Percentiles rank a stretch among this genome's conserved stretches.
Conservation (phyloP, 805 yeast species). For the Zygosaccharomyces bailii region DNA sequence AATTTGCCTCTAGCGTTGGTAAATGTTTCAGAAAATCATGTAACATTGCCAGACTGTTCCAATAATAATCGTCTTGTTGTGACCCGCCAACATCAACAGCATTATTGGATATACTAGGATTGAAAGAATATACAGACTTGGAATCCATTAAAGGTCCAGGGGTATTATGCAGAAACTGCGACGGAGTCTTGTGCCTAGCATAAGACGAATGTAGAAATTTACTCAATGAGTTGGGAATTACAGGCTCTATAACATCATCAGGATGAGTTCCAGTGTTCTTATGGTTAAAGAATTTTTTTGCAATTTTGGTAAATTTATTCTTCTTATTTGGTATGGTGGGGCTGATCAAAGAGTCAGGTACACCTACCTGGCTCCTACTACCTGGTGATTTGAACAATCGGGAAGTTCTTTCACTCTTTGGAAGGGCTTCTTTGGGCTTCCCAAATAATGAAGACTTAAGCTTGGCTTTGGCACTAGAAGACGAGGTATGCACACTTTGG, state of each 20-base stretch:
- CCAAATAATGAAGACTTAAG: slow-evolving; percentile 15
- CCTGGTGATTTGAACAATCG: slow-evolving; percentile 18
- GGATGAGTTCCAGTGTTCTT: slow-evolving; percentile 21
- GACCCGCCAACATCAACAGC: slow-evolving; percentile 20
- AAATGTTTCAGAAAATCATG: slow-evolving; percentile 34
- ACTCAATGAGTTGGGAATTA: slow-evolving; percentile 29
- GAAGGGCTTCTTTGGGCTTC: slow-evolving; percentile 12
- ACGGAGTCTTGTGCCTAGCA: slow-evolving; percentile 32
- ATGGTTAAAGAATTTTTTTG: slow-evolving; percentile 28
- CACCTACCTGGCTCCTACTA: slow-evolving; percentile 8
- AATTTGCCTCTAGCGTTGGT: slow-evolving; percentile 33
- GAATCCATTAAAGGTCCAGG: slow-evolving; percentile 28
- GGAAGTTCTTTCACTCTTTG: slow-evolving; percentile 15
- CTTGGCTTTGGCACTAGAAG: slow-evolving; percentile 17
- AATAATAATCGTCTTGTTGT: slow-evolving; percentile 16
- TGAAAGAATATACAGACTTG: slow-evolving; percentile 29
- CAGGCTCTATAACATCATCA: slow-evolving; percentile 25
- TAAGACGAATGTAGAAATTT: slow-evolving; percentile 35
- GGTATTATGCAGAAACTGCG: slow-evolving; percentile 31
- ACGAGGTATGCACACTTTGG: slow-evolving; percentile 17
- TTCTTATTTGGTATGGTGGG: slow-evolving; percentile 15
- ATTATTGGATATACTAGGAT: slow-evolving; percentile 20
- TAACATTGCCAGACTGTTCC: slow-evolving; percentile 23
- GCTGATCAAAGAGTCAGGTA: slow-evolving; percentile 13
- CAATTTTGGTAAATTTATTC: slow-evolving; percentile 22